Base-by-base conservation (phyloP, 78 protist genomes). In the Polysphondylium violaceum region DNA sequence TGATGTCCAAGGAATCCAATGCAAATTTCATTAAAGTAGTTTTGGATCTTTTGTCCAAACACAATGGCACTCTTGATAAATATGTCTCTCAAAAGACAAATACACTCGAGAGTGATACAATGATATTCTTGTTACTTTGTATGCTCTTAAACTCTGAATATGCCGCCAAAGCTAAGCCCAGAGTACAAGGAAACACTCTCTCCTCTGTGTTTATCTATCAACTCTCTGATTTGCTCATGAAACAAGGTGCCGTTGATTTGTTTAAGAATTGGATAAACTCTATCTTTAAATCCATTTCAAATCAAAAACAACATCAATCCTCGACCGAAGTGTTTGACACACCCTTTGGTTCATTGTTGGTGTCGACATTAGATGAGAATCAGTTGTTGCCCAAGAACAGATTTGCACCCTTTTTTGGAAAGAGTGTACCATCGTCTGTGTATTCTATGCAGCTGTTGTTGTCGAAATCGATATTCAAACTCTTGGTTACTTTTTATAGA, bases 331-430 rank as follows among this genome's bases (percentile, higher is more conserved):
- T 29, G n/a, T 29, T 27, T n/a, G 64, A 33, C 33, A 55, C 78
- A 1, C 89, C 89, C 36, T 81, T 81, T 68, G 89, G 89, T 19
- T 64, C 77, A 44, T 56, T 81, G 51, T 68, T 81, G 33, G 56
- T 55, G 17, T 23, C 47, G 14, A 23, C 36, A 9, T 14, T 17
- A 2, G 35, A 36, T 21, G 89, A 81, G 14, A 58, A 65, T 19
- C 89, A 81, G 29, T 35, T 59, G 0, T 29, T 81, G 8, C 77
- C 89, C 21, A 81, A 81, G 69, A 50, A 68, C 12, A 44, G 89
- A 55, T 81, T 23, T 51, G 0, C n/a, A 9, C 89, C 89, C 51
- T 81, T 81, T 69, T 81, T 81, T 55, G 63, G 55, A 14, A 81
- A 68, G 21, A n/a, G 63, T 25, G 19, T 81, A 1, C 89, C 89